Percentiles rank a stretch among this genome's conserved stretches.
Conservation (phyloP, 768 basidiomycete genomes). For the Lanmaoa rubissima region DNA sequence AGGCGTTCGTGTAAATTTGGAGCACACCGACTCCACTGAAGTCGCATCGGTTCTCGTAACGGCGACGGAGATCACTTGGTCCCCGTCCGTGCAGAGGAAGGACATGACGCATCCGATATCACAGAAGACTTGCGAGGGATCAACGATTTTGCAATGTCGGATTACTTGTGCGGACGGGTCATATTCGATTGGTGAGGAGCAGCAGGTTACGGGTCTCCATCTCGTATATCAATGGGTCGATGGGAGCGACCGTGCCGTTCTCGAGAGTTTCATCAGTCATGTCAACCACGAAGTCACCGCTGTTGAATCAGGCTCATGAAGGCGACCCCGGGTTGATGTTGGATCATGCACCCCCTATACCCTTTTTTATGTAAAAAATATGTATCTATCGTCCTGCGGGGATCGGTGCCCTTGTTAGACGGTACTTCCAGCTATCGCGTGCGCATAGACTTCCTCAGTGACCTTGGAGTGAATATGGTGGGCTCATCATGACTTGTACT, state of each 20-base stretch:
- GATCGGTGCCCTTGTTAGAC: no score
- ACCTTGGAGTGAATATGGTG: no score
- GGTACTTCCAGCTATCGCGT: no score
- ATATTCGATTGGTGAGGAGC: conserved; percentile 14
- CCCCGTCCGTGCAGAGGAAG: conserved; percentile 59
- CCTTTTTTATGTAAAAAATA: no score
- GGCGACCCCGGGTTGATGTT: no score
- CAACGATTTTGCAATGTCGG: conserved; percentile 22
- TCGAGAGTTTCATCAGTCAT: conserved; percentile 70
- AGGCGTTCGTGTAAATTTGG: conserved; percentile 18
- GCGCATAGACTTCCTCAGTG: no score
- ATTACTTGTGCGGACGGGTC: conserved; percentile 22
- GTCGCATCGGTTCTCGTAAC: conserved; percentile 26
- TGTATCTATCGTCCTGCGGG: no score
- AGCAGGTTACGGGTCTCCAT: conserved; percentile 2
- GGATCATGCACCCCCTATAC: no score
- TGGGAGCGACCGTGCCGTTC: conserved; percentile 54
- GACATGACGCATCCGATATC: conserved; percentile 21
- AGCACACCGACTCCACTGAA: neutral
- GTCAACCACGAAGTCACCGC: conserved; percentile 47
- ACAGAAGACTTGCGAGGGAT: neutral
- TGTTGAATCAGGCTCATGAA: neutral
- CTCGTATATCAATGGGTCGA: conserved; percentile 58
- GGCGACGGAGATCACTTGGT: conserved; percentile 57
- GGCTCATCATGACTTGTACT: no score